Evolutionary conservation across 139 green algal species (phyloP), one percentile per base, ranked within the genome.

Genomic region (Chlamydomonas incerta): DNA sequence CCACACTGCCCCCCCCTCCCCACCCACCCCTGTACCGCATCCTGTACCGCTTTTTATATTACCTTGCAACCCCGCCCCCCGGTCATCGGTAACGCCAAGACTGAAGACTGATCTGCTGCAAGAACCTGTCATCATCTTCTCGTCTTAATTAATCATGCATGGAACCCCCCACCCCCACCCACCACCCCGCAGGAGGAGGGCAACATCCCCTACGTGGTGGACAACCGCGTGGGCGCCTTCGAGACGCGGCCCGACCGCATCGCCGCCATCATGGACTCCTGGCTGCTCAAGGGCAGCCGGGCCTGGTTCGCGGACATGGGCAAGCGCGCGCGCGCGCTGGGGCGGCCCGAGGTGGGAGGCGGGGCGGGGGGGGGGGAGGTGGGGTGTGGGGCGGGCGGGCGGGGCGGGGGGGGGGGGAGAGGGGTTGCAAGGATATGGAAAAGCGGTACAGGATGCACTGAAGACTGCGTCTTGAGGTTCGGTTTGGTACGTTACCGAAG

Each of bases 161-260:
- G n/a, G n/a, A n/a, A n/a, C n/a, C n/a, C n/a, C n/a, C n/a, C n/a
- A n/a, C n/a, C n/a, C 5, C 41, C 41, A 50, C 5, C 41, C 6
- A 50, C 41, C 41, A 50, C 5, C 23, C 23, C 60, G 17, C 95
- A 99, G 95, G 97, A 99, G 89, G 94, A 96, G 83, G 97, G 97
- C 84, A 99, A 99, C 92, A 97, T 99, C 66, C 94, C 96, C 0
- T 99, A 96, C 85, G 97, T 99, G n/a, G 81, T 96, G 17, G 93
- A 98, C 63, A 95, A 97, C 85, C 90, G 90, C 34, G 94, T 95
- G 37, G 96, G 96, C 55, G 86, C 93, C 0, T 98, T 96, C 85
- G 92, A 96, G 80, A 92, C 85, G 47, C 83, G 95, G 21, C 95
- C 96, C 5, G 77, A 71, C 26, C 88, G 91, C 60, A 97, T 98